phyloP scores from a whole-genome alignment of 1,139 yeast species.

The Spathaspora sp. region DNA sequence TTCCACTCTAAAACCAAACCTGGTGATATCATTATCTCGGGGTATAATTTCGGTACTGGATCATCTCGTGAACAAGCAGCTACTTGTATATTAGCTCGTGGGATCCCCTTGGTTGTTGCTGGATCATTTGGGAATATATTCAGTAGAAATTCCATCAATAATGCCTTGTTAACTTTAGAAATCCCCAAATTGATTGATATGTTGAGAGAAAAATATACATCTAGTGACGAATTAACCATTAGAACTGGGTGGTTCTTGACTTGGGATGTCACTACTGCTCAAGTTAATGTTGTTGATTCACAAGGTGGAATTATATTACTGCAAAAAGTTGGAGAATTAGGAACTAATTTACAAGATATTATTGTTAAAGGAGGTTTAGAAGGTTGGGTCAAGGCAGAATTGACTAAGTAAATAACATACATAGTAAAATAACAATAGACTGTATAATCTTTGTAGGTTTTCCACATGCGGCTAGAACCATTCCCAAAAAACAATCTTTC shows the following conservation, averaged over 20 bases:
- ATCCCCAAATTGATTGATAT: slow-evolving; percentile 81
- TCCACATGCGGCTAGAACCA: too few species aligned
- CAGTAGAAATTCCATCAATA: slow-evolving; percentile 92
- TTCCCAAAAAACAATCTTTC: too few species aligned
- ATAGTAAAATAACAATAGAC: too few species aligned
- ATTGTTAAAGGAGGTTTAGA: slow-evolving; percentile 97
- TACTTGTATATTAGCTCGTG: slow-evolving; percentile 91
- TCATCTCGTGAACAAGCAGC: slow-evolving; percentile 99
- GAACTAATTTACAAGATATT: slow-evolving; percentile 92
- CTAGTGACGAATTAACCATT: slow-evolving; percentile 68
- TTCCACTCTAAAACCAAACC: slow-evolving; percentile 77
- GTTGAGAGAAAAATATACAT: slow-evolving; percentile 67
- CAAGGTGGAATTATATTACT: slow-evolving; percentile 64
- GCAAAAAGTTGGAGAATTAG: slow-evolving; percentile 93
- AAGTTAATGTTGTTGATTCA: slow-evolving; percentile 73
- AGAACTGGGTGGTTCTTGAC: slow-evolving; percentile 92
- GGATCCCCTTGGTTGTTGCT: slow-evolving; percentile 87
- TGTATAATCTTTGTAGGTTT: too few species aligned
- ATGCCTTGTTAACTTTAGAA: slow-evolving; percentile 89
- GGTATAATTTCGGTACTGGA: slow-evolving; percentile 96
- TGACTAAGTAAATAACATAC: slow-evolving; percentile 21
- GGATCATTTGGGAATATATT: slow-evolving; percentile 98
- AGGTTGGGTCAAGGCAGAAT: slow-evolving; percentile 91
- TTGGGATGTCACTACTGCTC: slow-evolving; percentile 90
- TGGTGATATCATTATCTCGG: slow-evolving; percentile 87